Percentiles rank a stretch among this genome's conserved stretches.
phyloP scores from a whole-genome alignment of 331 rosid genomes.

The Phaseolus coccineus region DNA sequence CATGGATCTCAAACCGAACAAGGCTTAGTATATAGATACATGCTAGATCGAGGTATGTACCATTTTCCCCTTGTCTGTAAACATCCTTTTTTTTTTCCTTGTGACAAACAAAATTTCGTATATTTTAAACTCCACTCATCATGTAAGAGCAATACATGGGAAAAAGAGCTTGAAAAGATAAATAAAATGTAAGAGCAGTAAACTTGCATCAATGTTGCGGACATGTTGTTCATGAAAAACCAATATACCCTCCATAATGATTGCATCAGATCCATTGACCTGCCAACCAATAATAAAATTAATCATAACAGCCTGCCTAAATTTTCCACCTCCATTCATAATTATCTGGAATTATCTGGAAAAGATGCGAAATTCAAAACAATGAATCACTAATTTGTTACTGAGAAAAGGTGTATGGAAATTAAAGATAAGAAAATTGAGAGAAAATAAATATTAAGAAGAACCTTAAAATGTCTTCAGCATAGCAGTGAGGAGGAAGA shows the following conservation, averaged over 20 bases:
- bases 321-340: slow-evolving; percentile 21
- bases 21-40: slow-evolving; percentile 1
- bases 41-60: slow-evolving; percentile 20
- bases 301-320: not conserved
- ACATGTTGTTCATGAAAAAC: slow-evolving; percentile 94
- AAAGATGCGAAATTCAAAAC: too few species aligned
- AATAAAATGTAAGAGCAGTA: slow-evolving; percentile 32
- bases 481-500: too few species aligned
- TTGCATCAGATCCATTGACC: slow-evolving; percentile 95
- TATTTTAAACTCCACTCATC: slow-evolving; percentile 17
- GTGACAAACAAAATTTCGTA: slow-evolving; percentile 21
- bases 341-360: slow-evolving; percentile 11
- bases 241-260: slow-evolving; percentile 89
- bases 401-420: too few species aligned
- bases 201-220: slow-evolving; percentile 83
- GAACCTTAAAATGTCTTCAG: too few species aligned
- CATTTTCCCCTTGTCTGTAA: slow-evolving; percentile 8
- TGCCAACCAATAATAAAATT: slow-evolving; percentile 41
- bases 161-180: not conserved
- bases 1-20: slow-evolving; percentile 10
- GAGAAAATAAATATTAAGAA: too few species aligned
- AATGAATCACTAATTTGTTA: too few species aligned
- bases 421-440: too few species aligned
- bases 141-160: slow-evolving; percentile 6
- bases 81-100: not conserved